Percentiles rank a stretch among this genome's conserved stretches.
These are phyloP conservation scores for Wallacemonas sp. DNA, from an alignment of 208 protist genomes.

Conservation along the genomic window DNA sequence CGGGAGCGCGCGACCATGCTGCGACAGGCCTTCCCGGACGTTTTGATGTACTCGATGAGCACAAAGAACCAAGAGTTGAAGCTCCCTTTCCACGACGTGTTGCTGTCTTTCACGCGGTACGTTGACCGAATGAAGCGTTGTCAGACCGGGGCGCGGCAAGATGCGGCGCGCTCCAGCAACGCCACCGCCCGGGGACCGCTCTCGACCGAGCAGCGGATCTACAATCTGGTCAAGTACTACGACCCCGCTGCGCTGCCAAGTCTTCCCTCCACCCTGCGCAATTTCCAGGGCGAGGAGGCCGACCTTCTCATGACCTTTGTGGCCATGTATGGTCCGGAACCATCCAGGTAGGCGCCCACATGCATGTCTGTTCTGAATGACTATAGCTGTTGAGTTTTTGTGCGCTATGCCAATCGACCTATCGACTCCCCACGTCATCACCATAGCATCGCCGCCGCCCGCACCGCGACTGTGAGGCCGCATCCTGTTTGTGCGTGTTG, in stretches of 20 bases:
- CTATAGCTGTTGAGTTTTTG: too few relatives aligned
- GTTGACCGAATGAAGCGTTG: conserved; percentile 30
- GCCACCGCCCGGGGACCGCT: neutral
- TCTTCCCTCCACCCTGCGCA: conserved; percentile 32
- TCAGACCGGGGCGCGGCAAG: neutral
- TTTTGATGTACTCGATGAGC: neutral
- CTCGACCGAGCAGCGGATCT: conserved; percentile 30
- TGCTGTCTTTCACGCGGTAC: conserved; percentile 41
- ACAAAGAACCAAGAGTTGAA: conserved; percentile 18
- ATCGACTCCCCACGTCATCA: too few relatives aligned
- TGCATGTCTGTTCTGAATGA: too few relatives aligned
- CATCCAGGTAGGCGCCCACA: neutral
- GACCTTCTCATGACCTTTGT: conserved; percentile 46
- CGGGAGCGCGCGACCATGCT: conserved; percentile 30
- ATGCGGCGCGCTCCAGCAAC: neutral
- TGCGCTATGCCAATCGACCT: too few relatives aligned
- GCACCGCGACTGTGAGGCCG: too few relatives aligned
- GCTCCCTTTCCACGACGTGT: conserved; percentile 55
- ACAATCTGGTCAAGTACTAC: conserved; percentile 38
- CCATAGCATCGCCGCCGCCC: too few relatives aligned
- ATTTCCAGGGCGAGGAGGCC: conserved; percentile 50
- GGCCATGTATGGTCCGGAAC: conserved; percentile 58
- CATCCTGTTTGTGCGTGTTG: too few relatives aligned
- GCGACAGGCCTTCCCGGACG: conserved; percentile 34
- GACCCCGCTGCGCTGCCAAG: conserved; percentile 27